Evolutionary conservation across 371 early-diverging fungal species (phyloP), one percentile per base, ranked within the genome.

Genomic region (Syncephalastrum racemosum): DNA sequence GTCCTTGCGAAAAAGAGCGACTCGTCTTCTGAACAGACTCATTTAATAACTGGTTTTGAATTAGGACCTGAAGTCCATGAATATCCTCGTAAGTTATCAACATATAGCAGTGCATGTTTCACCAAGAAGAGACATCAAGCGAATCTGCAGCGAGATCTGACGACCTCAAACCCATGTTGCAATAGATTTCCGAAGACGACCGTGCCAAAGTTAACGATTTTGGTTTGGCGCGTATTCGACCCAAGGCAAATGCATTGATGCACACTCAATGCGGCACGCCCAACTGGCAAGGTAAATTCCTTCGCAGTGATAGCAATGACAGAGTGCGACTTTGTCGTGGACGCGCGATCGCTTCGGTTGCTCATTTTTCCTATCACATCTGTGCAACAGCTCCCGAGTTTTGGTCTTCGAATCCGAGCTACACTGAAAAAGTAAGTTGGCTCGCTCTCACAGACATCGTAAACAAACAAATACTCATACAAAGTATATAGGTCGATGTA

Each of bases 11-110:
- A 12, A 45, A 1, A n/a, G 8, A 46, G 16, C 3, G 14, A 27
- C 2, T 15, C 44, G n/a, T 55, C 18, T 20, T 22, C 25, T 23
- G 16, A 24, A 22, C 8, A 4, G 19, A 3, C 4, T 16, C 13
- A 3, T 7, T 24, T 16, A 23, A 19, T 42, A 41, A 36, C 14
- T 44, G 16, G 27, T 46, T 31, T 22, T 19, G 14, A 7, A 53
- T 41, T 43, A 68, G 67, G 94, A 93, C 62, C 75, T 93, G 50
- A 94, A 94, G 68, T 92, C 93, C n/a, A 87, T 89, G 85, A 95
- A 90, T 56, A 84, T 89, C 27, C 61, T 90, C 60, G 88, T 86
- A 66, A 50, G 65, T 46, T 31, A 18, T 8, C 4, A 1, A 45
- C 13, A 25, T 13, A 40, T n/a, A n/a, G n/a, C n/a, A 39, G 39